Percentiles rank a stretch among this genome's conserved stretches.
phyloP scores from a whole-genome alignment of 768 basidiomycete genomes.

The Psilocybe cyanescens region DNA sequence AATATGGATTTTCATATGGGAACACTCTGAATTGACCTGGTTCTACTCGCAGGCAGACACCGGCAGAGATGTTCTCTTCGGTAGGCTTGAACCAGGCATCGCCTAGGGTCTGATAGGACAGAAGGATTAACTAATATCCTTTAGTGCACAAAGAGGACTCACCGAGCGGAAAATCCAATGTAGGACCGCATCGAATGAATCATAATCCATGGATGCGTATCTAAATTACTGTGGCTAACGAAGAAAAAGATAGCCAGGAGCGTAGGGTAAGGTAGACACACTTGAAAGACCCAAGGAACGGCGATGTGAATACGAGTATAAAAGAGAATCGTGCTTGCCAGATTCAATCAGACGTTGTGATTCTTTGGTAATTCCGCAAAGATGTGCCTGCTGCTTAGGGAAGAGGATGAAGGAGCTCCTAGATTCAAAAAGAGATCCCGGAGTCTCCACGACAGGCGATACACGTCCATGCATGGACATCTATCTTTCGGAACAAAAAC shows the following conservation, averaged over 20 bases:
- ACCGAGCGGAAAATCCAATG: conserved; percentile 83
- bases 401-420: conserved; percentile 21
- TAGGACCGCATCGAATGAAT: conserved; percentile 77
- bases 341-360: conserved; percentile 34
- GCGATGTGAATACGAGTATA: conserved; percentile 36
- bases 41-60: conserved; percentile 75
- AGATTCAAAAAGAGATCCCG: conserved; percentile 33
- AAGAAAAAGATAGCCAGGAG: conserved; percentile 32
- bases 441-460: conserved; percentile 28
- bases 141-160: conserved; percentile 23
- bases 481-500: conserved; percentile 17
- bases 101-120: conserved; percentile 62
- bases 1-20: conserved; percentile 82
- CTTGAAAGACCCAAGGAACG: conserved; percentile 31
- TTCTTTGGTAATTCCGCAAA: conserved; percentile 33
- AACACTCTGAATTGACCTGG: conserved; percentile 77
- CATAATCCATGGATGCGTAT: conserved; percentile 65
- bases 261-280: conserved; percentile 37
- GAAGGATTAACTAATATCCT: not conserved
- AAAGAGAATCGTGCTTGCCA: conserved; percentile 34
- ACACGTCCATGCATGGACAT: conserved; percentile 23
- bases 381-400: conserved; percentile 23
- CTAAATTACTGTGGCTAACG: conserved; percentile 32
- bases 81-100: conserved; percentile 89
- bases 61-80: conserved; percentile 79